Base-by-base conservation (phyloP, 768 basidiomycete species). In the Trametes coccinea region DNA sequence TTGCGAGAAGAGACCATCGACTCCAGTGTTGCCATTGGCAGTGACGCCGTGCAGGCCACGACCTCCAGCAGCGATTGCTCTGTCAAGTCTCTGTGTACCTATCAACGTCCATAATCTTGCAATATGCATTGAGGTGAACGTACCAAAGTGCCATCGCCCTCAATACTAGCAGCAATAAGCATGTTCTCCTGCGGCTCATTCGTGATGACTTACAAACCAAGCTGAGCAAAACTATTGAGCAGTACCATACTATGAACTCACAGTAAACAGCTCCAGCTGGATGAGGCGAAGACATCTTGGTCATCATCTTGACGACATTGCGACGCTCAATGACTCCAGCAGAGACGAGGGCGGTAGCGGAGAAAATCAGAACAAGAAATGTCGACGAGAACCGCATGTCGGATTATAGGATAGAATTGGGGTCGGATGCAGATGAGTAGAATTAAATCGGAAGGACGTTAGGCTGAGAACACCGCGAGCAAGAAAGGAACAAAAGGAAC, bases 111-210 rank as follows among this genome's bases (percentile, higher is more conserved):
- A 11, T 11, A 37, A 5, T 6, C 6, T 37, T 5, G 34, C 34
- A 5, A 37, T 22, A 37, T 5, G 34, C 34, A 37, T 37, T 37
- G 16, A 5, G 4, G 33, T 47, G 29, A 34, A 58, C 74, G 22
- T 46, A 80, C 80, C 69, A 80, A 56, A 61, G 69, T 76, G 8
- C 82, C 82, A 57, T 80, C 74, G 11, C 66, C 45, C 13, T 71
- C 74, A 48, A 83, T 77, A 34, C 75, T 71, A 11, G 78, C 75
- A 5, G 79, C 71, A 22, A 83, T 71, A 41, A 83, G 65, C 59
- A 74, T 75, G 69, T 83, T 82, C 17, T 78, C 79, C 27, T 64
- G 62, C 2, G 78, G 76, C 51, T 81, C 78, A 63, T 84, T 84
- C 41, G 81, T 80, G 34, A 82, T 79, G 67, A 82, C 82, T 84